phyloP scores from a whole-genome alignment of 2,329 filamentous ascomycete genomes.

The Dryadomyces quercus-mongolicae region DNA sequence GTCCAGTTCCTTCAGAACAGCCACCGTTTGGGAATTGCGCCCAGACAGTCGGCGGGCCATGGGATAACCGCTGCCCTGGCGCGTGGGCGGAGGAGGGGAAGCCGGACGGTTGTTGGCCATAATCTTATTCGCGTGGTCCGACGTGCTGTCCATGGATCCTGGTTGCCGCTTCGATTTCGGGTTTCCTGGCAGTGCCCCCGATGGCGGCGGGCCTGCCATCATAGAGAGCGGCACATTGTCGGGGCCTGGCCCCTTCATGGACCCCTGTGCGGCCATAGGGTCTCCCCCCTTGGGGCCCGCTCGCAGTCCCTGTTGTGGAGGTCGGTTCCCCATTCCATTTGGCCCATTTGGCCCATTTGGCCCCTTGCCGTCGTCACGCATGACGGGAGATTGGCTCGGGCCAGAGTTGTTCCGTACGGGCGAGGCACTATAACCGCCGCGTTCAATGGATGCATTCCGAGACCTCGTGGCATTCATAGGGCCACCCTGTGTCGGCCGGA shows the following conservation, averaged over 20 bases:
- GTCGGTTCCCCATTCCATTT: slow-evolving; percentile 32
- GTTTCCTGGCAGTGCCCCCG: slow-evolving; percentile 12
- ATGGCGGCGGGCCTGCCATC: background rate
- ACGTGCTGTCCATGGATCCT: slow-evolving; percentile 55
- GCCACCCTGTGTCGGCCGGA: slow-evolving; percentile 31
- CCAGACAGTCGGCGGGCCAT: slow-evolving; percentile 47
- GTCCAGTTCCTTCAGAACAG: slow-evolving; percentile 78
- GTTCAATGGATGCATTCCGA: slow-evolving; percentile 38
- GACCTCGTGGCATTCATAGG: slow-evolving; percentile 22
- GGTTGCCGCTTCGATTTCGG: slow-evolving; percentile 33
- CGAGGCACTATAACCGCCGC: slow-evolving; percentile 24
- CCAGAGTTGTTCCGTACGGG: slow-evolving; percentile 18
- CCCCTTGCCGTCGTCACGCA: slow-evolving; percentile 26
- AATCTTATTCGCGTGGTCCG: slow-evolving; percentile 12
- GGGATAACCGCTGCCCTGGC: slow-evolving; percentile 42
- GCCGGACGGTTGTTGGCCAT: slow-evolving; percentile 26
- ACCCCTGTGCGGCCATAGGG: too few relatives aligned
- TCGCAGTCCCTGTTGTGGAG: slow-evolving; percentile 15
- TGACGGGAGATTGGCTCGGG: slow-evolving; percentile 28
- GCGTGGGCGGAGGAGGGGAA: slow-evolving; percentile 46
- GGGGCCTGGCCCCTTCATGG: too few relatives aligned
- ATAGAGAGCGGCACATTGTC: background rate
- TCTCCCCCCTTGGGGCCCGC: background rate
- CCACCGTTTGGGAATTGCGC: slow-evolving; percentile 54
- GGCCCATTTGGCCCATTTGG: slow-evolving; percentile 30